Conservation (phyloP, 2,329 filamentous ascomycete species). For the Penicillium hesseltinei region DNA sequence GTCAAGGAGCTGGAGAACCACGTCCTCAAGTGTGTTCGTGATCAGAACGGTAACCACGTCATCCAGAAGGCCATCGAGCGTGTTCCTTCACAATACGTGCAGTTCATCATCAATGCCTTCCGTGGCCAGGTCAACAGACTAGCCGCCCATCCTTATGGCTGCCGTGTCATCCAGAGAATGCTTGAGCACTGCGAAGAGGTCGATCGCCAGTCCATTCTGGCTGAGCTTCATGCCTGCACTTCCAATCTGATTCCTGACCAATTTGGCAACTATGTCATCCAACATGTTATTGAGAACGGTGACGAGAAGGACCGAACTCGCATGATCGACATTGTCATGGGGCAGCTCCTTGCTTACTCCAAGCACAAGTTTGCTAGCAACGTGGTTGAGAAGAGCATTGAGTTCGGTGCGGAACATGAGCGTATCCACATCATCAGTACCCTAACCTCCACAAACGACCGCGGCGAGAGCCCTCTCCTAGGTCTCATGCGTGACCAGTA, state of each 20-base stretch:
- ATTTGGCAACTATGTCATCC: slow-evolving; percentile 94
- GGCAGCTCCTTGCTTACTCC: slow-evolving; percentile 70
- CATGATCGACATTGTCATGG: slow-evolving; percentile 72
- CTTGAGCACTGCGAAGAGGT: slow-evolving; percentile 75
- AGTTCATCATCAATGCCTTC: slow-evolving; percentile 81
- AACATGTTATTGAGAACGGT: slow-evolving; percentile 83
- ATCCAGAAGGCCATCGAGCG: slow-evolving; percentile 89
- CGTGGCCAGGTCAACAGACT: slow-evolving; percentile 70
- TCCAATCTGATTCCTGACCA: slow-evolving; percentile 75
- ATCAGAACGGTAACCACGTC: slow-evolving; percentile 94
- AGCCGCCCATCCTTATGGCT: slow-evolving; percentile 79
- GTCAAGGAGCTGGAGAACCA: slow-evolving; percentile 78
- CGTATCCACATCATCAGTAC: slow-evolving; percentile 66
- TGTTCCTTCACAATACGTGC: slow-evolving; percentile 73
- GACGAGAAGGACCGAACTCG: slow-evolving; percentile 67
- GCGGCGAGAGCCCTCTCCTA: slow-evolving; percentile 69
- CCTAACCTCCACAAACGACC: slow-evolving; percentile 59
- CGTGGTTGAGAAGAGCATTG: slow-evolving; percentile 90
- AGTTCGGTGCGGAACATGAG: slow-evolving; percentile 67
- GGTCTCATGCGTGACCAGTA: slow-evolving; percentile 84
- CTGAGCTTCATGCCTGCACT: slow-evolving; percentile 73
- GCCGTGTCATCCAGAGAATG: slow-evolving; percentile 88
- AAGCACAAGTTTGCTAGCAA: slow-evolving; percentile 98
- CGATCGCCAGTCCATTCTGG: slow-evolving; percentile 70
- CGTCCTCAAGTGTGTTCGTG: slow-evolving; percentile 73